Conservation (phyloP, 805 yeast species). For the Candida schatavii region DNA sequence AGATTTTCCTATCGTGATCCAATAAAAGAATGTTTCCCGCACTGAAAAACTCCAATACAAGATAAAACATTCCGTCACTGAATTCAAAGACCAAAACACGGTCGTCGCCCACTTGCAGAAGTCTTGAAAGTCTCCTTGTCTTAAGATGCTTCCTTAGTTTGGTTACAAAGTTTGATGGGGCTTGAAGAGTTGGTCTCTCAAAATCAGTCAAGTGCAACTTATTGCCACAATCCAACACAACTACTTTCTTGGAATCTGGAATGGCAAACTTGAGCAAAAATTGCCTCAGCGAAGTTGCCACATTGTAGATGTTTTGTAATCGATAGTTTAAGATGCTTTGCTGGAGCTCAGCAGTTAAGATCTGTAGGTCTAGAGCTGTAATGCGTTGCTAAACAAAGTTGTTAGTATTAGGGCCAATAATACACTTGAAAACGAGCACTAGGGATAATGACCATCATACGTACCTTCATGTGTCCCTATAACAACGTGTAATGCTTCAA, state of each 20-base stretch:
- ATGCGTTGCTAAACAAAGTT: slow-evolving; percentile 73
- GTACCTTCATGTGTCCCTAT: too few relatives aligned
- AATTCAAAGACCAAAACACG: slow-evolving; percentile 82
- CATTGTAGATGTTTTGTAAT: slow-evolving; percentile 80
- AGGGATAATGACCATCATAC: too few relatives aligned
- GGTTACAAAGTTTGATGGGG: slow-evolving; percentile 82
- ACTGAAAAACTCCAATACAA: slow-evolving; percentile 89
- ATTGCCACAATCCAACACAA: slow-evolving; percentile 85
- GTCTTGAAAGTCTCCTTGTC: slow-evolving; percentile 67
- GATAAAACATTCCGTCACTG: slow-evolving; percentile 72
- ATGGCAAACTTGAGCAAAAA: slow-evolving; percentile 75
- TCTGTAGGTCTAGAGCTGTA: slow-evolving; percentile 76
- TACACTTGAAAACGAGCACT: too few relatives aligned
- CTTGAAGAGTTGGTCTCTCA: slow-evolving; percentile 74
- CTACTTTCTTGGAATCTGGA: slow-evolving; percentile 74
- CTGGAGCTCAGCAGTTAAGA: slow-evolving; percentile 65
- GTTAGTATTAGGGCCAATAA: too few relatives aligned
- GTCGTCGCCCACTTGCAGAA: slow-evolving; percentile 75
- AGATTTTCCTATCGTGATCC: slow-evolving; percentile 63
- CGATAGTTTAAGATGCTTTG: slow-evolving; percentile 59
- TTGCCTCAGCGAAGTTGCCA: slow-evolving; percentile 67
- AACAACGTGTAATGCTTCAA: too few relatives aligned
- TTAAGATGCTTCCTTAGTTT: slow-evolving; percentile 86
- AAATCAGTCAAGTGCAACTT: slow-evolving; percentile 75
- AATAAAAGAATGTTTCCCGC: slow-evolving; percentile 87